Conservation (phyloP, 208 protist species). For the Blastocrithidia nonstop region DNA sequence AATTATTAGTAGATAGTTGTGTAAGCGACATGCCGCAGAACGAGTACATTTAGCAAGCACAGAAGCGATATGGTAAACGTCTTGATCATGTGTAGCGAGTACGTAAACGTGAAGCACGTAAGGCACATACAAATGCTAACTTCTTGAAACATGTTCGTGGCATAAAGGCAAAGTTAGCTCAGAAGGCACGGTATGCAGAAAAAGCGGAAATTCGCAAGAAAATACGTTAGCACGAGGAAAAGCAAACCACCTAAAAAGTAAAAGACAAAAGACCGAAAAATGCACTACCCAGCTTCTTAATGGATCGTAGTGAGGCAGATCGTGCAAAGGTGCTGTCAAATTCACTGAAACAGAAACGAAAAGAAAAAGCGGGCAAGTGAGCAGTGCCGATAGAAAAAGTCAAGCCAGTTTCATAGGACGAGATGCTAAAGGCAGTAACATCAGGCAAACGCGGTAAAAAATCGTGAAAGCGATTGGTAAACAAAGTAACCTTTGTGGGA, state of each 20-base stretch:
- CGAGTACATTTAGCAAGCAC: conserved; percentile 98
- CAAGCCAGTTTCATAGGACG: conserved; percentile 95
- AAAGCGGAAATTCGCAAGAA: conserved; percentile 99
- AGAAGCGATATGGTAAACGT: conserved; percentile 95
- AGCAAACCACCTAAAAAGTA: conserved; percentile 87
- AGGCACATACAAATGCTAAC: conserved; percentile 88
- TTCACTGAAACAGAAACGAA: conserved; percentile 99
- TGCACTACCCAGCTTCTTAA: conserved; percentile 99
- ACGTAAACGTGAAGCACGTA: conserved; percentile 96
- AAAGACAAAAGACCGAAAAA: conserved; percentile 84
- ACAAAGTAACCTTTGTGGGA: conserved; percentile 99
- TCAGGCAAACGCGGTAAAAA: conserved; percentile 94
- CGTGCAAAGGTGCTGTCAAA: conserved; percentile 98
- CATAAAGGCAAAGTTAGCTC: conserved; percentile 97
- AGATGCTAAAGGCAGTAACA: conserved; percentile 98
- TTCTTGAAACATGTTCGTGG: conserved; percentile 93
- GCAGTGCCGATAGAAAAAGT: conserved; percentile 99
- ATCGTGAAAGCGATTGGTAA: conserved; percentile 99
- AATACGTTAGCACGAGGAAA: conserved; percentile 97
- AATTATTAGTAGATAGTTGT: no score
- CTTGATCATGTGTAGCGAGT: conserved; percentile 96
- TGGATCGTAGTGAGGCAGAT: conserved; percentile 95
- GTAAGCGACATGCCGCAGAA: conserved; percentile 95
- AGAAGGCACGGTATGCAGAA: conserved; percentile 97
- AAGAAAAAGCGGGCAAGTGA: conserved; percentile 99